Evolutionary conservation across 116 monocot species (phyloP), one percentile per base, ranked within the genome.

Genomic region (Phalaenopsis hybrid): DNA sequence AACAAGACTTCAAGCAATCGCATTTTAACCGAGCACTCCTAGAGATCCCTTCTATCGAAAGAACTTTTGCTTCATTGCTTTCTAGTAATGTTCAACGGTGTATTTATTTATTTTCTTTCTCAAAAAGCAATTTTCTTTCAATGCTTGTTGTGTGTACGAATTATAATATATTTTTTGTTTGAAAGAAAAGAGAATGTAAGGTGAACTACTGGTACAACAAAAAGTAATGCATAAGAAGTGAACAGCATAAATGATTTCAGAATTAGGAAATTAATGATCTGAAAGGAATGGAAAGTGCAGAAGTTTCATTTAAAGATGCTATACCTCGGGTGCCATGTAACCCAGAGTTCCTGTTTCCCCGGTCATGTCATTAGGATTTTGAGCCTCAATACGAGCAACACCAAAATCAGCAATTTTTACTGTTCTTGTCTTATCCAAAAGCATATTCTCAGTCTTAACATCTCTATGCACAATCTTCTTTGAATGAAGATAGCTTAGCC

Each of bases 271-370:
- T 59, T 59, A 59, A 59, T 18, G 16, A 59, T 59, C 59, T 18
- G 15, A 1, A 59, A 59, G 59, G 25, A 21, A 69, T 28, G 69
- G 11, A 28, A 69, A 28, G 28, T 33, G 1, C 11, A 28, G 6
- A 28, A 69, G 28, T 48, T 48, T 48, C 48, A 48, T 28, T 69
- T 69, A 33, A 2, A 28, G 28, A 69, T 28, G 6, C 11, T 69
- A 55, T 79, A 95, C 95, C 95, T 95, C 95, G 44, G 95, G 95
- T 43, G 95, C 95, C 95, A 95, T 95, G 86, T 95, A 95, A 61
- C 95, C 95, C 69, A 92, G 91, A 0, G 95, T 95, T 80, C 95
- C 95, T 43, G 95, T 95, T 80, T 95, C 95, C 25, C 95, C 95
- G 8, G 95, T 95, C 95, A 95, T 95, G 57, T 96, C 96, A 79